Evolutionary conservation across 768 basidiomycete species (phyloP).

Genomic region (Suillus clintonianus): DNA sequence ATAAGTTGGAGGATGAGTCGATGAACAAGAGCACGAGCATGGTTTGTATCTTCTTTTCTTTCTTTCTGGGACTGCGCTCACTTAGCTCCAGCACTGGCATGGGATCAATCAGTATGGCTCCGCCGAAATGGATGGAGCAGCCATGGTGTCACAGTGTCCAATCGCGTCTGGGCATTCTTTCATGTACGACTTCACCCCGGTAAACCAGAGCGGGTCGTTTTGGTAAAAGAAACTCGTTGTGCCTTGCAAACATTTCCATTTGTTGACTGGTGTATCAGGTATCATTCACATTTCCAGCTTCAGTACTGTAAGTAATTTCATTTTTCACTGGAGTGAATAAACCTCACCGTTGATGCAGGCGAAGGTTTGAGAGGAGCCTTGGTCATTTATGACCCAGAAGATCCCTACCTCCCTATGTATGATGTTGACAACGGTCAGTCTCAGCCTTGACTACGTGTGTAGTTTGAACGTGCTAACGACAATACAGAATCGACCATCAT

Average conservation of each 20-base stretch:
- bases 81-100: constrained; percentile 35
- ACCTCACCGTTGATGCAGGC: neutral
- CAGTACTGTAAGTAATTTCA: constrained; percentile 39
- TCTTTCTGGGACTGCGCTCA: neutral
- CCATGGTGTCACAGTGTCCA: constrained; percentile 45
- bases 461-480: neutral
- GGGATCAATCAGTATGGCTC: constrained; percentile 41
- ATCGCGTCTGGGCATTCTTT: constrained; percentile 37
- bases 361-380: constrained; percentile 25
- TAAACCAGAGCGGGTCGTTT: constrained; percentile 34
- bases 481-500: constrained; percentile 31
- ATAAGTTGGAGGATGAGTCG: constrained; percentile 37
- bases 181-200: constrained; percentile 34
- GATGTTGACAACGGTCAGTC: constrained; percentile 35
- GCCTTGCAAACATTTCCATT: neutral
- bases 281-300: constrained; percentile 41
- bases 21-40: constrained; percentile 42
- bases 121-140: constrained; percentile 43
- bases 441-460: neutral
- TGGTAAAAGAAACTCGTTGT: constrained; percentile 33
- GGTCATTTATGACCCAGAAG: constrained; percentile 42
- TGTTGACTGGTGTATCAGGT: neutral
- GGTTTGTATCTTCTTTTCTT: constrained; percentile 18
- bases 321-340: neutral
- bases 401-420: constrained; percentile 23